Base-by-base conservation (phyloP, 2,329 filamentous ascomycete species). In the Fusarium haematococcum region DNA sequence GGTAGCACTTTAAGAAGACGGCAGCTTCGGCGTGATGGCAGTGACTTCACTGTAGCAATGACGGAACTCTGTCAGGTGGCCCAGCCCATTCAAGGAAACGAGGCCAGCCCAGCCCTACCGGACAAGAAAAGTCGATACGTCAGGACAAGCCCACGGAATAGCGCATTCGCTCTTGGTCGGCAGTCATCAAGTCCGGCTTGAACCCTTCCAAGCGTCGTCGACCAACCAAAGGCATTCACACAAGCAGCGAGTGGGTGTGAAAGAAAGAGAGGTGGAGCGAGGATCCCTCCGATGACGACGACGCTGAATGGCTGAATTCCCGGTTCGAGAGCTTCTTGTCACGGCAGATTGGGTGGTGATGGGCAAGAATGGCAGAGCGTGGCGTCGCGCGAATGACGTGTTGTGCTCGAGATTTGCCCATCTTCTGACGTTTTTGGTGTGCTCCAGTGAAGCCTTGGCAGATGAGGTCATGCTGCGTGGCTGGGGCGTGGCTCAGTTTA, bases 381-480 rank as follows among this genome's bases (percentile, higher is more conserved):
- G 63, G 71, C 67, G 52, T 69, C 35, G 27, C 52, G 54, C 43
- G 37, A 63, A 74, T 74, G 72, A 74, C 69, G 72, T 74, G 72
- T 67, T 73, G 68, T 57, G 35, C 56, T 48, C 35, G 48, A 68
- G 58, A 39, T 33, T 41, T 30, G 57, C 58, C 20, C 71, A 67
- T 66, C 52, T 52, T 63, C 64, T 73, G 65, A 75, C 67, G 71
- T 67, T 64, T 72, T 30, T 20, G 9, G 48, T n/a, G 45, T 60
- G 59, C 9, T 16, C 8, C 30, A 7, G 27, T 61, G 16, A 9
- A 35, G 43, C 48, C n/a, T 50, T 50, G 60, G 56, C 45, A 37
- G 25, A 61, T 74, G 72, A 74, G 63, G 68, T 74, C 71, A 74
- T 68, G 27, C 23, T 14, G 35, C 37, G 72, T 75, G 72, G 72